Evolutionary conservation across 1,284 basidiomycete species (phyloP).

Genomic region (Marasmius tenuissimus): DNA sequence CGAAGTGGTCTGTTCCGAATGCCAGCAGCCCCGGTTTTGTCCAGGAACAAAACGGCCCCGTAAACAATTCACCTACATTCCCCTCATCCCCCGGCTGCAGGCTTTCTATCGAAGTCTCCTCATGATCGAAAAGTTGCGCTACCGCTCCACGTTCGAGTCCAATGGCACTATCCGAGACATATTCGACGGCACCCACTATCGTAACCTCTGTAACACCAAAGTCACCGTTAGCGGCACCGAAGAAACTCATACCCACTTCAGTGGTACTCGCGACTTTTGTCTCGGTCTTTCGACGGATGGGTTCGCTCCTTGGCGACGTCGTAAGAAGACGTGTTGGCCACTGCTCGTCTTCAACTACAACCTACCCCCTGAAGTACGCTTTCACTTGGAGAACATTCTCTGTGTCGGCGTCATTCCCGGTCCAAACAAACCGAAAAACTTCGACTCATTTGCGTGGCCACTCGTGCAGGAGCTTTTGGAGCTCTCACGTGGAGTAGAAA

Average conservation of each 20-base stretch:
- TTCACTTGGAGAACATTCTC: constrained; percentile 29
- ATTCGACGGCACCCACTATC: constrained; percentile 9
- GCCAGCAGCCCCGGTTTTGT: not conserved
- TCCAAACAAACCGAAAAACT: constrained; percentile 32
- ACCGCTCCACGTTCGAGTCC: not conserved
- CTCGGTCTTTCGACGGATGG: constrained; percentile 24
- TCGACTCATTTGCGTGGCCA: constrained; percentile 35
- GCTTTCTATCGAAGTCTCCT: not conserved
- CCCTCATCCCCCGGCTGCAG: not conserved
- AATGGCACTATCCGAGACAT: not conserved
- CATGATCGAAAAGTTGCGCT: constrained; percentile 3
- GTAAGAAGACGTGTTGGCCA: constrained; percentile 31
- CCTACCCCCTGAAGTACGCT: constrained; percentile 30
- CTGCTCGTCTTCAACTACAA: constrained; percentile 33
- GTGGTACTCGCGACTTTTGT: constrained; percentile 17
- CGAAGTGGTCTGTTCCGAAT: not conserved
- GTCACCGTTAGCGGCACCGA: not conserved
- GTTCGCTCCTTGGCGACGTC: constrained; percentile 22
- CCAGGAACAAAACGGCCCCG: not conserved
- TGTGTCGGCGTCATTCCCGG: constrained; percentile 35
- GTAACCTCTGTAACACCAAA: not conserved
- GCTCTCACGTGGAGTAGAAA: constrained; percentile 25
- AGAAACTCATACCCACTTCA: not conserved
- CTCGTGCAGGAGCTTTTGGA: constrained; percentile 28
- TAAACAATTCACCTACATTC: not conserved